Conservation (phyloP, 148 eudicot genomes). For the Chenopodium album region DNA sequence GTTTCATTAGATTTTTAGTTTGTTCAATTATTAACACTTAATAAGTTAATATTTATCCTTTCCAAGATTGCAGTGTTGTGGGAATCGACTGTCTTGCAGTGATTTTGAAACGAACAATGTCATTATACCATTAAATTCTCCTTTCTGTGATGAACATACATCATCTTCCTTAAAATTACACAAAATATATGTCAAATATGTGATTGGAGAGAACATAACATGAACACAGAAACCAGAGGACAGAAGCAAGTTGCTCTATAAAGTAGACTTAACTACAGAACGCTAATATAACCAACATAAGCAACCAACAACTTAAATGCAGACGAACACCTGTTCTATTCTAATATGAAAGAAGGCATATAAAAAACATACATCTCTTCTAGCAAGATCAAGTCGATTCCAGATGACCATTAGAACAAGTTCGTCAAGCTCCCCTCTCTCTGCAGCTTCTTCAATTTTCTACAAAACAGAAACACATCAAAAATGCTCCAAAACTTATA, state of each 20-base stretch:
- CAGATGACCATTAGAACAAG: conserved; percentile 92
- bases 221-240: neutral
- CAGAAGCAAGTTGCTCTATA: neutral
- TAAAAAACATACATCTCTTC: conserved; percentile 74
- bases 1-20: neutral
- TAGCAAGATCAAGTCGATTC: conserved; percentile 99
- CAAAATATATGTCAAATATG: neutral
- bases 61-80: neutral
- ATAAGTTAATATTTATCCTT: neutral
- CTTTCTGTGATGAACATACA: neutral
- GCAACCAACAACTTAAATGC: neutral
- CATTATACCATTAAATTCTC: neutral
- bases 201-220: too few relatives aligned
- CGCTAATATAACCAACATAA: neutral
- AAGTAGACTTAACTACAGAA: neutral
- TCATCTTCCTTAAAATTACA: neutral
- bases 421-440: conserved; percentile 86
- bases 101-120: neutral
- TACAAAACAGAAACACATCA: conserved; percentile 30
- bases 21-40: too few relatives aligned
- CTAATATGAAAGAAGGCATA: conserved; percentile 5
- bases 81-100: neutral
- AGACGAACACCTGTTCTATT: neutral
- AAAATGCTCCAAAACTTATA: neutral
- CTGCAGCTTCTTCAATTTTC: conserved; percentile 99